Conservation (phyloP, 2,329 filamentous ascomycete genomes). For the Incumbomyces delicatus region DNA sequence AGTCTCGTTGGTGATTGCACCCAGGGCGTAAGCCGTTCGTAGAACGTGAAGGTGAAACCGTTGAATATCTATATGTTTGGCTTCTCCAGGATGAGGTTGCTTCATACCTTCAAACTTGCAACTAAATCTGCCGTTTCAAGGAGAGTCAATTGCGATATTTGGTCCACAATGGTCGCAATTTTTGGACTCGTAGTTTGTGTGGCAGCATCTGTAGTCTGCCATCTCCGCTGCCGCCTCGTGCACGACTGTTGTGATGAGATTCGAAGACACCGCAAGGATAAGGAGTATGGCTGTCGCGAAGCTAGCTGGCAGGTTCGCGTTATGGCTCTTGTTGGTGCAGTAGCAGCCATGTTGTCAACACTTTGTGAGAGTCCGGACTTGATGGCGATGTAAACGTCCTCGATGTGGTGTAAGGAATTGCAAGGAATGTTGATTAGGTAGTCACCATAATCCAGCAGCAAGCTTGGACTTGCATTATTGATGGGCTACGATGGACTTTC, state of each 20-base stretch:
- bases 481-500: neutral
- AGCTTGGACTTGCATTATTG: neutral
- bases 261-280: conserved; percentile 26
- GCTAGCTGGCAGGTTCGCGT: conserved; percentile 35
- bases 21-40: too few relatives aligned
- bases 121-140: conserved; percentile 96
- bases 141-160: conserved; percentile 96
- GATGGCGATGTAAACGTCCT: neutral
- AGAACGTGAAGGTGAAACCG: too few relatives aligned
- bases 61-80: too few relatives aligned
- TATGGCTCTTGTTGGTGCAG: conserved; percentile 31
- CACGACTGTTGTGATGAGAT: conserved; percentile 29
- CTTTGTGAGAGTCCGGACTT: neutral
- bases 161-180: conserved; percentile 89
- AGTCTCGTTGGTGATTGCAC: too few relatives aligned
- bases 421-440: neutral
- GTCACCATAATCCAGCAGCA: neutral
- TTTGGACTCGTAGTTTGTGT: conserved; percentile 66
- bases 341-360: conserved; percentile 25
- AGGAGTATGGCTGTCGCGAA: conserved; percentile 24
- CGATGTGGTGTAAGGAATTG: too few relatives aligned
- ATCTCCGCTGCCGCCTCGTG: conserved; percentile 46
- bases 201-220: conserved; percentile 72
- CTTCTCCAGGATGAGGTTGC: neutral
- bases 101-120: conserved; percentile 76